Base-by-base conservation (phyloP, 768 basidiomycete species). In the Boletus coccyginus region DNA sequence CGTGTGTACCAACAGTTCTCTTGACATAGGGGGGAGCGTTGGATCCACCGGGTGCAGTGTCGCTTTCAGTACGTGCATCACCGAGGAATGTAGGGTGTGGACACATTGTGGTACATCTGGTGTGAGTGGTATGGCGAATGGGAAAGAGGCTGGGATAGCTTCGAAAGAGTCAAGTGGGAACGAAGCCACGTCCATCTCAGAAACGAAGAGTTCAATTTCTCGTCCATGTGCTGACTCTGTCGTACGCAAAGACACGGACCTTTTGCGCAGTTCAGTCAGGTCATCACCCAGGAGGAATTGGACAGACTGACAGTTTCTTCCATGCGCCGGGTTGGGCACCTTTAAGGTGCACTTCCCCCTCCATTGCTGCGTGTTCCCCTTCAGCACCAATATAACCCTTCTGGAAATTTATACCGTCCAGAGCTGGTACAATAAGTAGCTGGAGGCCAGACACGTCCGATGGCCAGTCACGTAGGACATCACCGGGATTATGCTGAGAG, bases 271-370 rank as follows among this genome's bases (percentile, higher is more conserved):
- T 51, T 64, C 17, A 52, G 52, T 59, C 54, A 59, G 58, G 38
- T 48, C 45, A 53, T 55, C 53, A 50, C 49, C 46, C 53, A 53
- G 52, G 55, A 59, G 43, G 41, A 55, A 48, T 54, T 52, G 40
- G 51, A 58, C 13, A 51, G 56, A 82, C 91, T 78, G 72, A 91
- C 92, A 92, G 75, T 75, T 83, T 83, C 53, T 74, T 71, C 84
- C 87, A 90, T 60, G 74, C 78, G 51, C 75, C 76, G 51, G 77
- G 73, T 54, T 80, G 78, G 36, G 78, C 78, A 53, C 83, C 87
- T 72, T 94, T 94, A 62, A 94, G 76, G 68, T 94, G 92, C 17
- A 94, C 77, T 67, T 94, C 92, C 46, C 93, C 93, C 66, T 93
- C 92, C 51, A 94, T 82, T 10, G 90, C 87, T 14, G 92, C 90